Percentiles rank a stretch among this genome's conserved stretches.
Conservation (phyloP, 495 filamentous ascomycete genomes). For the Glarea lozoyensis region DNA sequence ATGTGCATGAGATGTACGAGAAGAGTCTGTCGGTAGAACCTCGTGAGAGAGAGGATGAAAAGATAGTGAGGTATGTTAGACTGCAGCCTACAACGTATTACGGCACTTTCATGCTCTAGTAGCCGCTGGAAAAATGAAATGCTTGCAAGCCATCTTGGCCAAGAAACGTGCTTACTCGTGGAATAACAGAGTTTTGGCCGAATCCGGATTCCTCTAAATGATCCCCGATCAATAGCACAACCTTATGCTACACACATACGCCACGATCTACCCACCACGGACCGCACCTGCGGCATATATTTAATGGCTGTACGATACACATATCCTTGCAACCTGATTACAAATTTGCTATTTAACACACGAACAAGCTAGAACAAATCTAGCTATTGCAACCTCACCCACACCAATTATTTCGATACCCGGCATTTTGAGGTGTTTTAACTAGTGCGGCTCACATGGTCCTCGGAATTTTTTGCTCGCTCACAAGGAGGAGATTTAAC, state of each 20-base stretch:
- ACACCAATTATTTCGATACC: too few relatives aligned
- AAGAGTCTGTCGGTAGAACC: constrained; percentile 88
- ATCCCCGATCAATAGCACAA: not conserved
- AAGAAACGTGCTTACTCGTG: constrained; percentile 22
- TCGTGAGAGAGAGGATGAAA: constrained; percentile 89
- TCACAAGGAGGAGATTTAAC: too few relatives aligned
- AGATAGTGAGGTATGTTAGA: constrained; percentile 48
- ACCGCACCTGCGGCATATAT: too few relatives aligned
- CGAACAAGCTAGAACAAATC: too few relatives aligned
- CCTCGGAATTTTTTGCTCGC: too few relatives aligned
- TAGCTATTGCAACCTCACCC: too few relatives aligned
- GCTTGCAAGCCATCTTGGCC: constrained; percentile 6
- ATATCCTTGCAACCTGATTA: too few relatives aligned
- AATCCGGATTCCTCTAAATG: constrained; percentile 26
- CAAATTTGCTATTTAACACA: too few relatives aligned
- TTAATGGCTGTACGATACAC: too few relatives aligned
- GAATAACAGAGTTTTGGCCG: constrained; percentile 24
- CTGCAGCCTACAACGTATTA: constrained; percentile 8
- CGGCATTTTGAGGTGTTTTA: too few relatives aligned
- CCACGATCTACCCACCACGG: too few relatives aligned
- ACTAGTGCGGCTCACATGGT: too few relatives aligned
- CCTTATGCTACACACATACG: not conserved
- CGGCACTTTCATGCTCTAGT: constrained; percentile 9
- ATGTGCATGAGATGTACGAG: constrained; percentile 99
- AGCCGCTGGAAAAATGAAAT: constrained; percentile 1